Base-by-base conservation (phyloP, 2,329 filamentous ascomycete genomes). In the Xylariaceae sp. region DNA sequence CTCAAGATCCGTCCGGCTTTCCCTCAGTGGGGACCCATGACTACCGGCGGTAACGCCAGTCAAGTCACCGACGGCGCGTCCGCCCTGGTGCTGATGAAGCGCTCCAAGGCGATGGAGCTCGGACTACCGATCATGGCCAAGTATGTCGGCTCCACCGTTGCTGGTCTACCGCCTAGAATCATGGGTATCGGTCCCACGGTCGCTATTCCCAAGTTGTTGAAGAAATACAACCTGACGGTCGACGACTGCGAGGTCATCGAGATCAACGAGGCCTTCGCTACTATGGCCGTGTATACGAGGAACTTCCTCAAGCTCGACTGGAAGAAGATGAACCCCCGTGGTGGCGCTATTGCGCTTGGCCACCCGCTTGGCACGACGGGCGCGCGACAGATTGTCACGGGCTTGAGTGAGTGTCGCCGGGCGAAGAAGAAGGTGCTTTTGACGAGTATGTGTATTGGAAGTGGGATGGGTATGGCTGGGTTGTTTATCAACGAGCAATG, bases 261-360 rank as follows among this genome's bases (percentile, higher is more conserved):
- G 80, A 75, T 99, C 69, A 99, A 99, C 77, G 94, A 99, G 80
- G 94, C 94, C 1, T 99, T 99, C 67, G 92, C 91, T 27, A 94
- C 88, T 50, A 97, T 97, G 94, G 91, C 90, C 1, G 91, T 96
- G 32, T 97, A 96, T 81, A 96, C 91, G 74, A 75, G 88, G 53
- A 80, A 90, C 66, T 83, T 76, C 62, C 79, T 94, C 49, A 82
- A 82, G 61, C 75, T 92, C 49, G 85, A 88, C 68, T 81, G 80
- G 72, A 72, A 79, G 65, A 92, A 91, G 82, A 81, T 94, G 80
- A 94, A 94, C 75, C 80, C 86, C 30, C 79, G 87, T 57, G 89
- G 89, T 63, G 89, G 89, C 60, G 89, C 89, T 61, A 92, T 94
- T 68, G 89, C 89, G 2, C 78, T 94, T 0, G 89, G 89, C 50